Percentiles rank a stretch among this genome's conserved stretches.
These are phyloP conservation scores for Chalara sp. DNA, from an alignment of 2,329 filamentous ascomycete species.

Conservation along the genomic window DNA sequence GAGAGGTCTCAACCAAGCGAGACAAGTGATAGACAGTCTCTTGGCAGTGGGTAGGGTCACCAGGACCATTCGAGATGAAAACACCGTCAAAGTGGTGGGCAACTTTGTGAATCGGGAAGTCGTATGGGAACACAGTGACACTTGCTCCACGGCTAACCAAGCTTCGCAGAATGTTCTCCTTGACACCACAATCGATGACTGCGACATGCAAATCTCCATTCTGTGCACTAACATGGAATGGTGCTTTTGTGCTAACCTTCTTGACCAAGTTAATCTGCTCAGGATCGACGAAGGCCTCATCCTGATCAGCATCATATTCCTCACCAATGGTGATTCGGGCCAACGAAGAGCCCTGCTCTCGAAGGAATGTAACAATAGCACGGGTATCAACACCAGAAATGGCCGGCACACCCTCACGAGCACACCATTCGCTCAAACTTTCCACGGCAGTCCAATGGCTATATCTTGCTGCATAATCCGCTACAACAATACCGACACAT, in stretches of 20 bases:
- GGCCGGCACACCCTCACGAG: slow-evolving; percentile 88
- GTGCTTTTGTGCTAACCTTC: slow-evolving; percentile 95
- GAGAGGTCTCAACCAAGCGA: slow-evolving; percentile 84
- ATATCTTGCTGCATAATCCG: slow-evolving; percentile 88
- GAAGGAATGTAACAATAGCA: slow-evolving; percentile 89
- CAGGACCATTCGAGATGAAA: slow-evolving; percentile 98
- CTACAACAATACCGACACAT: slow-evolving; percentile 90
- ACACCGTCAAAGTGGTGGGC: slow-evolving; percentile 96
- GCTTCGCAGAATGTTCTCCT: slow-evolving; percentile 98
- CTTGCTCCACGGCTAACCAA: slow-evolving; percentile 86
- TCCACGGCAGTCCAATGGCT: slow-evolving; percentile 99
- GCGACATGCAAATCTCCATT: slow-evolving; percentile 85
- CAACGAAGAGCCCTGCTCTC: slow-evolving; percentile 93
- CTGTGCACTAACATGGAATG: slow-evolving; percentile 86
- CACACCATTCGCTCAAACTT: slow-evolving; percentile 88
- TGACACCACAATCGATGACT: slow-evolving; percentile 95
- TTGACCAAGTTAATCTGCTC: slow-evolving; percentile 95
- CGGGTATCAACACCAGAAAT: slow-evolving; percentile 97
- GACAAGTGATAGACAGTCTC: slow-evolving; percentile 88
- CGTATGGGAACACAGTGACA: slow-evolving; percentile 89
- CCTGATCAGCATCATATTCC: slow-evolving; percentile 97
- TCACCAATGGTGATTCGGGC: slow-evolving; percentile 92
- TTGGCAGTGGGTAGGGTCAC: slow-evolving; percentile 95
- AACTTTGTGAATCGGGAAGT: slow-evolving; percentile 98
- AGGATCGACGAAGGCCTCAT: slow-evolving; percentile 91